These are phyloP conservation scores for Petasospora rhodanensis DNA, from an alignment of 1,139 yeast genomes.

Conservation along the genomic window DNA sequence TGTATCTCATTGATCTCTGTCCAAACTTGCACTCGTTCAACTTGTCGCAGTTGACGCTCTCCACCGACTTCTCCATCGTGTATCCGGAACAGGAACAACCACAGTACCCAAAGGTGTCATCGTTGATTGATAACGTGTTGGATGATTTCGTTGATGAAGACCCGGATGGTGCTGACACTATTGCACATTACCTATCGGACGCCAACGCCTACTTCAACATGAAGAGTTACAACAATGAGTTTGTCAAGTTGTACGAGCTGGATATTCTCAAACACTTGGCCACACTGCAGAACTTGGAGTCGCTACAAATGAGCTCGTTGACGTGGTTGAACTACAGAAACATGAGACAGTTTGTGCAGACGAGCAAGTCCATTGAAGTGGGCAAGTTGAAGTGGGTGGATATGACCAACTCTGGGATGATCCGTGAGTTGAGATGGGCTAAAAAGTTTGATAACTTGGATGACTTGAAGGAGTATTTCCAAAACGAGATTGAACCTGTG, in stretches of 20 bases:
- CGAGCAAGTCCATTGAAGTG: conserved; percentile 19
- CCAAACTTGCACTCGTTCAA: conserved; percentile 48
- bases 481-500: conserved; percentile 13
- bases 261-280: conserved; percentile 36
- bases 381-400: conserved; percentile 6
- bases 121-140: conserved; percentile 9
- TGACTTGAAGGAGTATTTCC: conserved; percentile 25
- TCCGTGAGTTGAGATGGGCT: conserved; percentile 54
- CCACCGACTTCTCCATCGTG: conserved; percentile 52
- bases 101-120: conserved; percentile 4
- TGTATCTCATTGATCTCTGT: conserved; percentile 57
- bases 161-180: neutral
- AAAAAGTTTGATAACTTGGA: conserved; percentile 23
- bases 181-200: conserved; percentile 19
- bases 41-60: conserved; percentile 51
- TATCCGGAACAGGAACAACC: conserved; percentile 17
- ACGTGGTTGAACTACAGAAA: conserved; percentile 48
- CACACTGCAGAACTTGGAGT: conserved; percentile 28
- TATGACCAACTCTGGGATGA: conserved; percentile 53
- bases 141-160: conserved; percentile 3
- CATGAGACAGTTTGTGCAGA: conserved; percentile 32
- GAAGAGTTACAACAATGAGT: conserved; percentile 13
- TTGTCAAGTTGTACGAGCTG: conserved; percentile 34
- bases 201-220: conserved; percentile 15
- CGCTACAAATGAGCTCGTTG: conserved; percentile 41